Conservation (phyloP, 495 filamentous ascomycete species). For the Neurospora sp. region DNA sequence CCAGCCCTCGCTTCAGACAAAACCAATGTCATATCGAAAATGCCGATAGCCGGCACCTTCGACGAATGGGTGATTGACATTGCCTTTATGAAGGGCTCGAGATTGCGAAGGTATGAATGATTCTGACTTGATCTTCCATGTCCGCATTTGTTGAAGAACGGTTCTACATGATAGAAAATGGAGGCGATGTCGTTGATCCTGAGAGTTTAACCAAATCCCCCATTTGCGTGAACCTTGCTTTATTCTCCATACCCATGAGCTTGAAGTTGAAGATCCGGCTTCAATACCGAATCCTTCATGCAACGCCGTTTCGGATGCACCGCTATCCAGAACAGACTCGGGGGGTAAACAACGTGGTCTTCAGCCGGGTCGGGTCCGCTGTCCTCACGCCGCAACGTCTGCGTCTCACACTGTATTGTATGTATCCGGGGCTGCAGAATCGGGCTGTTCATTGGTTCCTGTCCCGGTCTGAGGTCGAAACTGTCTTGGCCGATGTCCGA, state of each 20-base stretch:
- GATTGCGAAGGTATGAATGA: neutral
- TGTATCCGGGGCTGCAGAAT: neutral
- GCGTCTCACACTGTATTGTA: neutral
- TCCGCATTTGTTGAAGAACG: neutral
- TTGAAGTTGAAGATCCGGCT: neutral
- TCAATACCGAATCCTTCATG: neutral
- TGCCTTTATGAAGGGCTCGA: constrained; percentile 13
- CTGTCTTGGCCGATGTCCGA: too few relatives aligned
- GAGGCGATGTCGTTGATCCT: too few relatives aligned
- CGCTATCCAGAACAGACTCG: neutral
- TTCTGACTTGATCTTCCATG: neutral
- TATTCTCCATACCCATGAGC: neutral
- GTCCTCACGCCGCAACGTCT: neutral
- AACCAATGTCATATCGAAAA: constrained; percentile 22
- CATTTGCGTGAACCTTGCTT: neutral
- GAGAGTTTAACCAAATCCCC: too few relatives aligned
- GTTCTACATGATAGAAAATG: neutral
- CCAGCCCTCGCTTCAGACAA: constrained; percentile 6
- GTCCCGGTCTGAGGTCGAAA: too few relatives aligned
- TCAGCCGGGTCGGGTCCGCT: neutral
- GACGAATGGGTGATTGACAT: constrained; percentile 13
- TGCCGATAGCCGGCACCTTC: constrained; percentile 20
- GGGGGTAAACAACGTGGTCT: neutral
- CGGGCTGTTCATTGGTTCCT: neutral
- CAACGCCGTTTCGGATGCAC: neutral